phyloP scores from a whole-genome alignment of 2,329 filamentous ascomycete genomes.

The Colletotrichum noveboracense region DNA sequence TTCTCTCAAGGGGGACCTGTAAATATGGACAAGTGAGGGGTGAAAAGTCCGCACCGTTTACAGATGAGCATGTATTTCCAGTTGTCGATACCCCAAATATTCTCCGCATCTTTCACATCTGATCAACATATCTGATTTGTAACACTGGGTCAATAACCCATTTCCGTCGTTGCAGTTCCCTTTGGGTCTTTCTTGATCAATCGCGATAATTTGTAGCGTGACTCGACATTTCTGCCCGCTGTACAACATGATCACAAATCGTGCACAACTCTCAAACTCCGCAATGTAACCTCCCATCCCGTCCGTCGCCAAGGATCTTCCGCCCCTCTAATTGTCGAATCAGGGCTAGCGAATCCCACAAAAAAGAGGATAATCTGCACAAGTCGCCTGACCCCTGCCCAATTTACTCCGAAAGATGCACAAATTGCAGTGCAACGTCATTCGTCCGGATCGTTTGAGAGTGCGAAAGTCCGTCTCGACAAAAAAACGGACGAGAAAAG shows the following conservation, averaged over 20 bases:
- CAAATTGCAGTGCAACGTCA: neutral
- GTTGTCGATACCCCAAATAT: neutral
- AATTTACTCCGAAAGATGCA: neutral
- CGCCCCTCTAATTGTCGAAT: neutral
- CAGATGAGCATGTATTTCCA: neutral
- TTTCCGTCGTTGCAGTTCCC: neutral
- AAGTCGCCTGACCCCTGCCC: neutral
- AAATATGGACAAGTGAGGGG: neutral
- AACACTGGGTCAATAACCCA: no score
- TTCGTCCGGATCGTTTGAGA: neutral
- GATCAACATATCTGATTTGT: neutral
- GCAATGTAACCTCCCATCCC: neutral
- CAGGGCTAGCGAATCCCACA: neutral
- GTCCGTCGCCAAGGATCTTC: neutral
- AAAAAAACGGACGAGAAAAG: neutral
- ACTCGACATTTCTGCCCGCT: neutral
- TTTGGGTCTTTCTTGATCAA: neutral
- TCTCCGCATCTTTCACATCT: neutral
- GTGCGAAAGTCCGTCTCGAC: neutral
- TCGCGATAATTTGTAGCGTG: neutral
- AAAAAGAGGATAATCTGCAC: neutral
- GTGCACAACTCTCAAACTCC: neutral
- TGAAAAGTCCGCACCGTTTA: neutral
- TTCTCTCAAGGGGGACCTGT: slow-evolving; percentile 2
- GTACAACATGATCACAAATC: neutral